Conservation (phyloP, 2,329 filamentous ascomycete genomes). For the Penicillium sp. region DNA sequence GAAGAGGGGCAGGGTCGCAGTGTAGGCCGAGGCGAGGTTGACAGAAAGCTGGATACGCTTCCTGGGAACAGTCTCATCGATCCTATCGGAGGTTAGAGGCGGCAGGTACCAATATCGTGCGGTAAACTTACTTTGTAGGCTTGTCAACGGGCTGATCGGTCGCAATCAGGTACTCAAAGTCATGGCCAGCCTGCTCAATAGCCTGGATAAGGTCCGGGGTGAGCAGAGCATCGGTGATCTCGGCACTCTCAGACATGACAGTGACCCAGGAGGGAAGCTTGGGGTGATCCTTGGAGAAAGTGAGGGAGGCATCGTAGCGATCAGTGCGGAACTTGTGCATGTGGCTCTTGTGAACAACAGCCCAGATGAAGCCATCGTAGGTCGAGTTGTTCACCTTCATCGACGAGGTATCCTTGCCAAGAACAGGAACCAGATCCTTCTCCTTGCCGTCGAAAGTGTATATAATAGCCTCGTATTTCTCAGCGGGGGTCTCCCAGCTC, state of each 20-base stretch:
- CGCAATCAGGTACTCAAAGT: slow-evolving; percentile 81
- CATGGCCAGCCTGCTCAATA: slow-evolving; percentile 70
- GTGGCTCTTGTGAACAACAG: slow-evolving; percentile 86
- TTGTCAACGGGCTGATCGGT: slow-evolving; percentile 86
- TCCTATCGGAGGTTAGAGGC: slow-evolving; percentile 44
- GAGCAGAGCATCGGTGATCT: slow-evolving; percentile 82
- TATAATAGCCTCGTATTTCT: slow-evolving; percentile 69
- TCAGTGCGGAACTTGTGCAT: slow-evolving; percentile 90
- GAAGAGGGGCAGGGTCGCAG: slow-evolving; percentile 68
- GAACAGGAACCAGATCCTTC: slow-evolving; percentile 64
- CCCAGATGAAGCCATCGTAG: slow-evolving; percentile 92
- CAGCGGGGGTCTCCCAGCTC: slow-evolving; percentile 62
- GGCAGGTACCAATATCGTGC: background rate
- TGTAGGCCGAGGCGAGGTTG: slow-evolving; percentile 61
- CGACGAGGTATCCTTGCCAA: slow-evolving; percentile 59
- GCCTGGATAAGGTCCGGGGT: slow-evolving; percentile 83
- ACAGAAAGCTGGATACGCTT: slow-evolving; percentile 80
- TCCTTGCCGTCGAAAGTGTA: slow-evolving; percentile 95
- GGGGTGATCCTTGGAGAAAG: slow-evolving; percentile 83
- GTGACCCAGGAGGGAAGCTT: slow-evolving; percentile 88
- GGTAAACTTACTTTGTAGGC: slow-evolving; percentile 67
- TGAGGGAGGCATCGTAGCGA: slow-evolving; percentile 90
- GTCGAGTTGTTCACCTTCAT: slow-evolving; percentile 51
- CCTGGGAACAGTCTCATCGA: slow-evolving; percentile 76
- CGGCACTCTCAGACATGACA: slow-evolving; percentile 94